A percentile compares a stretch with the other conserved stretches of the same genome.
These are phyloP conservation scores for Tolypocladium pustulatum DNA, from an alignment of 2,329 filamentous ascomycete species.

Conservation along the genomic window DNA sequence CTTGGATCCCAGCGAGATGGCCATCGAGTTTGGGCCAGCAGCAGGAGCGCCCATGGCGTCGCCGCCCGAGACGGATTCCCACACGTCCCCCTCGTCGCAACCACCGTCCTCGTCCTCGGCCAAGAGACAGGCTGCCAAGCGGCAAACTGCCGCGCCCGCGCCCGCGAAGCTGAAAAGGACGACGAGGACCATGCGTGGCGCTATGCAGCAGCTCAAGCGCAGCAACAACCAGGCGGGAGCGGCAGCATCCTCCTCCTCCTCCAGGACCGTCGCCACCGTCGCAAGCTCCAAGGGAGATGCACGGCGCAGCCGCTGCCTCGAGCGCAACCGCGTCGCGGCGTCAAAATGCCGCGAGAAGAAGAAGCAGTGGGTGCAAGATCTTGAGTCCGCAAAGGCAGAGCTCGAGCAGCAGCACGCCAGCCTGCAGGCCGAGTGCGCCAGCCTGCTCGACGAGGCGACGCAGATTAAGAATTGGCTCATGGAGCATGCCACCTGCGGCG, in stretches of 20 bases:
- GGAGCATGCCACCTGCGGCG: slow-evolving; percentile 40
- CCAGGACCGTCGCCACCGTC: background rate
- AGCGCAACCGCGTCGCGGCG: slow-evolving; percentile 62
- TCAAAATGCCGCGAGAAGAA: slow-evolving; percentile 65
- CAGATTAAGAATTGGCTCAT: slow-evolving; percentile 40
- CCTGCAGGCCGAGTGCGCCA: slow-evolving; percentile 32
- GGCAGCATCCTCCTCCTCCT: background rate
- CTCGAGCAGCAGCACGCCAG: slow-evolving; percentile 32
- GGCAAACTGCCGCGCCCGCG: background rate
- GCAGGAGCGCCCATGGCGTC: background rate
- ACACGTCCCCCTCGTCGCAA: background rate
- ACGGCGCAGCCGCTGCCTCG: slow-evolving; percentile 46
- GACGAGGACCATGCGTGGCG: background rate
- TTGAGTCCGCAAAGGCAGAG: slow-evolving; percentile 33
- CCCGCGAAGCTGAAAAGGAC: background rate
- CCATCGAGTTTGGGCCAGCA: background rate
- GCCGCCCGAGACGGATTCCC: background rate
- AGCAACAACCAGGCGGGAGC: background rate
- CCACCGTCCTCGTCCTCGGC: background rate
- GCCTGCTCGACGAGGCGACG: slow-evolving; percentile 32
- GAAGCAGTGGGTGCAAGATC: slow-evolving; percentile 39
- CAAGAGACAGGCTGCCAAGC: background rate
- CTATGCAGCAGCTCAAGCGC: background rate
- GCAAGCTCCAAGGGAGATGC: background rate
- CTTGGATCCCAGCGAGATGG: background rate